Evolutionary conservation across 164 flowering plant genomes (phyloP).

Genomic region (Warburgia ugandensis): DNA sequence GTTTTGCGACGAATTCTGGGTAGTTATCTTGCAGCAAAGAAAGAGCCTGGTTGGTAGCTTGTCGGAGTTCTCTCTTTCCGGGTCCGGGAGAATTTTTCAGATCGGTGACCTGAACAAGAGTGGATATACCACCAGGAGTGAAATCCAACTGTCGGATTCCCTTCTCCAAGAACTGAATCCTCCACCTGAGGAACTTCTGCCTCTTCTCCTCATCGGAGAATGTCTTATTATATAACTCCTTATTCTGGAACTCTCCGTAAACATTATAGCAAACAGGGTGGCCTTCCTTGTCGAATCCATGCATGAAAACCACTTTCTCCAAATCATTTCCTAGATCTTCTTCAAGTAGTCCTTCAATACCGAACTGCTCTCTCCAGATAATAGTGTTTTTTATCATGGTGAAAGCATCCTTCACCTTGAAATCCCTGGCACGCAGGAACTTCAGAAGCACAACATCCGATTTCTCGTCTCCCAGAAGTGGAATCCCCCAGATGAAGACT

Average conservation of each 20-base stretch:
- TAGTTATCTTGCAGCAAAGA: constrained; percentile 78
- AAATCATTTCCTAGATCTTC: constrained; percentile 56
- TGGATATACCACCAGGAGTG: constrained; percentile 51
- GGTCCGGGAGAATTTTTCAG: constrained; percentile 74
- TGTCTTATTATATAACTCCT: constrained; percentile 57
- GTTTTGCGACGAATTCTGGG: constrained; percentile 92
- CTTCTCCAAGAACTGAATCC: constrained; percentile 84
- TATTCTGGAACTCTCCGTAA: constrained; percentile 70
- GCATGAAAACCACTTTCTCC: constrained; percentile 71
- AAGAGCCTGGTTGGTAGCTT: constrained; percentile 62
- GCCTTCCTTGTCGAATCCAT: constrained; percentile 67
- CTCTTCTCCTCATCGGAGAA: constrained; percentile 76
- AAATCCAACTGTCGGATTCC: constrained; percentile 70
- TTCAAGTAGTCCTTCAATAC: constrained; percentile 53
- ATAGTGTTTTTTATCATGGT: constrained; percentile 76
- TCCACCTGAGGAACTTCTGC: constrained; percentile 54
- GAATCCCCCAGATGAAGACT: constrained; percentile 71
- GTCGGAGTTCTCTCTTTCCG: constrained; percentile 47
- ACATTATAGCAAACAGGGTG: constrained; percentile 91
- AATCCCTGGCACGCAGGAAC: constrained; percentile 84
- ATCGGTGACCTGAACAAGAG: constrained; percentile 79
- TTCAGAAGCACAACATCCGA: constrained; percentile 74
- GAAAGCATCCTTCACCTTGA: constrained; percentile 80
- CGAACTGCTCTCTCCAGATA: constrained; percentile 72
- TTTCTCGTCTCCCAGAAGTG: constrained; percentile 53